Evolutionary conservation across 2,329 filamentous ascomycete species (phyloP).

Genomic region (Trichophyton simii): DNA sequence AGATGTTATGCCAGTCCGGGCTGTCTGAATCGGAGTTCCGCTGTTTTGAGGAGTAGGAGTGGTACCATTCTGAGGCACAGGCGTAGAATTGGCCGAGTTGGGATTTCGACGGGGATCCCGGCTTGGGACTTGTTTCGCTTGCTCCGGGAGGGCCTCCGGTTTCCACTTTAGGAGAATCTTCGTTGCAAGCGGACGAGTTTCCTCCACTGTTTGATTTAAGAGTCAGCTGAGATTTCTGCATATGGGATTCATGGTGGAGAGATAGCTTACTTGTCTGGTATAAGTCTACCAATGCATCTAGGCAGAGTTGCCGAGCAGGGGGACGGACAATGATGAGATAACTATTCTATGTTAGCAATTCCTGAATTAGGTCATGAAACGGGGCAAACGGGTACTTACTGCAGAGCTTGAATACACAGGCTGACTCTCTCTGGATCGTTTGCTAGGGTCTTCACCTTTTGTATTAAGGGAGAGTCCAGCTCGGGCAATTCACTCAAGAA

Average conservation of each 20-base stretch:
- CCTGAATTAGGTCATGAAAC: constrained; percentile 10
- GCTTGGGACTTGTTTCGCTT: background rate
- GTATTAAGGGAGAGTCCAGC: constrained; percentile 58
- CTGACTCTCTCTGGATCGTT: constrained; percentile 51
- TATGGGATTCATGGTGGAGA: background rate
- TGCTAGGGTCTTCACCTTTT: constrained; percentile 53
- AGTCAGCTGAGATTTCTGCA: constrained; percentile 5
- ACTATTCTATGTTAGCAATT: constrained; percentile 17
- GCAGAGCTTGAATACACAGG: constrained; percentile 45
- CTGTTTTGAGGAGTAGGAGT: background rate
- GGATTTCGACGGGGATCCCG: constrained; percentile 1
- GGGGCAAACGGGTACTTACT: constrained; percentile 29
- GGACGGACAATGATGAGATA: constrained; percentile 49
- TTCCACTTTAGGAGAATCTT: constrained; percentile 46
- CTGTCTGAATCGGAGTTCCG: background rate
- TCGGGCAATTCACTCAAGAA: constrained; percentile 86
- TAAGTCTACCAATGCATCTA: constrained; percentile 47
- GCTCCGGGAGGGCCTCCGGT: constrained; percentile 28
- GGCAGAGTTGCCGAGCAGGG: constrained; percentile 43
- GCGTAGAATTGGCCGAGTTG: background rate
- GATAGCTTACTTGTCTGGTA: constrained; percentile 40
- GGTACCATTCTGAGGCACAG: background rate
- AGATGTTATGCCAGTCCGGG: background rate
- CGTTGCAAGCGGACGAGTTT: constrained; percentile 36
- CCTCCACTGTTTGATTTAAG: constrained; percentile 27